Evolutionary conservation across 345 rosid genomes (phyloP).

Genomic region (Citrus maxima): DNA sequence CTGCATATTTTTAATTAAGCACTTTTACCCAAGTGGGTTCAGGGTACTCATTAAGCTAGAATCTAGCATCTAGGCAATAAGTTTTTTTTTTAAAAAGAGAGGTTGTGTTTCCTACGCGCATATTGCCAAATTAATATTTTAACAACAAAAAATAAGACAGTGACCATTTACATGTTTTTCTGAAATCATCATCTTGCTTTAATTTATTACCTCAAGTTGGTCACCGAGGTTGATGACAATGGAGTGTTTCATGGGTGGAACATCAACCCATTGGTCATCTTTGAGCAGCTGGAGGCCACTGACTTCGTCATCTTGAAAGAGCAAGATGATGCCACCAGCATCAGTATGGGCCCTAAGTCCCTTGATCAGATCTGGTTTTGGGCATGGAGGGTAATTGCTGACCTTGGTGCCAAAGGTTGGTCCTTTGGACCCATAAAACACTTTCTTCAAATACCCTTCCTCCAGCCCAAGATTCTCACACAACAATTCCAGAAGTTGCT

Average conservation of each 20-base stretch:
- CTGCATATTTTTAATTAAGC: background rate
- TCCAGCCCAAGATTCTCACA: constrained; percentile 82
- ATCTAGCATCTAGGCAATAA: background rate
- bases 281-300: constrained; percentile 95
- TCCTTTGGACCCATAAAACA: constrained; percentile 64
- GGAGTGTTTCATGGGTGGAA: constrained; percentile 78
- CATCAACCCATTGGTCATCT: constrained; percentile 79
- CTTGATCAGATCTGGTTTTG: constrained; percentile 79
- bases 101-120: background rate
- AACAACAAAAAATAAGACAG: background rate
- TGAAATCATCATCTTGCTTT: background rate
- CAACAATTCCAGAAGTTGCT: constrained; percentile 51
- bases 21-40: background rate
- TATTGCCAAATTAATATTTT: background rate
- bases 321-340: constrained; percentile 86
- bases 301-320: constrained; percentile 87
- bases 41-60: background rate
- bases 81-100: too few relatives aligned
- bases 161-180: background rate
- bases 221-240: constrained; percentile 92
- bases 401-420: constrained; percentile 86
- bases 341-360: constrained; percentile 98
- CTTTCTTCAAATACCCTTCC: constrained; percentile 71
- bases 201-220: constrained; percentile 71
- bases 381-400: constrained; percentile 93